Conservation (phyloP, 176 grass and related monocot species). For the Aegilops umbellulata region DNA sequence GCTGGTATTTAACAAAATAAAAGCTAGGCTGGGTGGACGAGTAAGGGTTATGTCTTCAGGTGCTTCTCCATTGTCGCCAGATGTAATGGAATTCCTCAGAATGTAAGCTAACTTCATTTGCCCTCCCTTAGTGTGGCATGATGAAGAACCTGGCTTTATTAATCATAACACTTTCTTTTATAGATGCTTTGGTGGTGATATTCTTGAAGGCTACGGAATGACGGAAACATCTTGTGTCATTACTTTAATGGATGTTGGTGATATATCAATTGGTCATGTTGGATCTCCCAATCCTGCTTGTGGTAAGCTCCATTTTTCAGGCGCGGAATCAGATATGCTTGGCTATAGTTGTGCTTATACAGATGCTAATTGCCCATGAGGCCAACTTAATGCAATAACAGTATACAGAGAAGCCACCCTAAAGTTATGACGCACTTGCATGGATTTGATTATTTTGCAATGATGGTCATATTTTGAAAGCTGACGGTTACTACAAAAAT, state of each 20-base stretch:
- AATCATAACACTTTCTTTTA: conserved; percentile 14
- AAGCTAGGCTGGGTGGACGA: conserved; percentile 79
- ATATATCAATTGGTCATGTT: conserved; percentile 82
- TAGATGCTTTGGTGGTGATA: conserved; percentile 79
- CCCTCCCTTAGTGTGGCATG: conserved; percentile 20
- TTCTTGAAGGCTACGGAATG: conserved; percentile 98
- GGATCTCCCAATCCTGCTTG: conserved; percentile 85
- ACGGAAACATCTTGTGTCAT: conserved; percentile 98
- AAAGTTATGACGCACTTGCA: background rate
- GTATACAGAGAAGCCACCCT: background rate
- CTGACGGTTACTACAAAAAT: background rate
- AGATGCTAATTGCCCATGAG: background rate
- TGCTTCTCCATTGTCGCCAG: conserved; percentile 83
- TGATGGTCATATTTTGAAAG: background rate
- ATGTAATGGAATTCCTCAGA: conserved; percentile 97
- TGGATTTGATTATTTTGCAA: background rate
- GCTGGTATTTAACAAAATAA: conserved; percentile 99
- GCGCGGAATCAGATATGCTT: background rate
- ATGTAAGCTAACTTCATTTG: conserved; percentile 58
- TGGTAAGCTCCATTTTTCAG: conserved; percentile 54
- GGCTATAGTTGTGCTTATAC: background rate
- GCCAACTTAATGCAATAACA: background rate
- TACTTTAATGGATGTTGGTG: conserved; percentile 58
- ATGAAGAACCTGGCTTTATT: conserved; percentile 18
- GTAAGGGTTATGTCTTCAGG: conserved; percentile 87